These are phyloP conservation scores for Rhinocladiella mackenziei DNA, from an alignment of 2,329 filamentous ascomycete genomes.

Conservation along the genomic window DNA sequence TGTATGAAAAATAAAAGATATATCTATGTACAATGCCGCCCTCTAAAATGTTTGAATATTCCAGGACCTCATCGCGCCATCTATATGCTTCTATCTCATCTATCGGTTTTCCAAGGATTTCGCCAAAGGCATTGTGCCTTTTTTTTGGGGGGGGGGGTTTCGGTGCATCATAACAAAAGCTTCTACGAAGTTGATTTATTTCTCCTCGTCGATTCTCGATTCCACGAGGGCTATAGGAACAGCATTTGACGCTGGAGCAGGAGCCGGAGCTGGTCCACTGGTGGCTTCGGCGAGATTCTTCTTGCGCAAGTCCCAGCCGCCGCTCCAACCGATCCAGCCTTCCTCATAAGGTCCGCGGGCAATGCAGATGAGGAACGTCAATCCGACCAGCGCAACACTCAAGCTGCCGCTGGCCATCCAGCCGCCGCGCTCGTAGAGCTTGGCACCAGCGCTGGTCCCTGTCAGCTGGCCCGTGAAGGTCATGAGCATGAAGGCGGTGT, in stretches of 20 bases:
- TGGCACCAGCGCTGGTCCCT: slow-evolving; percentile 59
- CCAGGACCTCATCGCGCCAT: too few relatives aligned
- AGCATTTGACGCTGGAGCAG: too few relatives aligned
- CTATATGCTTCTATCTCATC: too few relatives aligned
- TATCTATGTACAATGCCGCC: too few relatives aligned
- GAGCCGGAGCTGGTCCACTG: slow-evolving; percentile 9
- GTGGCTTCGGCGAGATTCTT: slow-evolving; percentile 22
- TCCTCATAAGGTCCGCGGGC: slow-evolving; percentile 54
- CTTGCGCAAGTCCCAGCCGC: slow-evolving; percentile 50
- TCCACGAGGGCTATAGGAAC: slow-evolving; percentile 3
- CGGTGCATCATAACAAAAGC: too few relatives aligned
- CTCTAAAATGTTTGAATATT: too few relatives aligned
- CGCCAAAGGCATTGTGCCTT: too few relatives aligned
- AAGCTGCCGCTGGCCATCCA: slow-evolving; percentile 56
- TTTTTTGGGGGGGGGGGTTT: too few relatives aligned
- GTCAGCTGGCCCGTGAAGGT: slow-evolving; percentile 72
- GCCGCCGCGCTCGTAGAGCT: slow-evolving; percentile 53
- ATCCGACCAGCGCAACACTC: slow-evolving; percentile 53
- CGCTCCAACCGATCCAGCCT: slow-evolving; percentile 59
- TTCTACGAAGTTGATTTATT: not conserved
- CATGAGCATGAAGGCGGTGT: slow-evolving; percentile 76
- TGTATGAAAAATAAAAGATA: too few relatives aligned
- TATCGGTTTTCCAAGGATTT: too few relatives aligned
- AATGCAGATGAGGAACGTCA: slow-evolving; percentile 46
- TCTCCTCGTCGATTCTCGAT: slow-evolving; percentile 1